Evolutionary conservation across 768 basidiomycete species (phyloP).

Genomic region (Boletus pseudo-olivaceus): DNA sequence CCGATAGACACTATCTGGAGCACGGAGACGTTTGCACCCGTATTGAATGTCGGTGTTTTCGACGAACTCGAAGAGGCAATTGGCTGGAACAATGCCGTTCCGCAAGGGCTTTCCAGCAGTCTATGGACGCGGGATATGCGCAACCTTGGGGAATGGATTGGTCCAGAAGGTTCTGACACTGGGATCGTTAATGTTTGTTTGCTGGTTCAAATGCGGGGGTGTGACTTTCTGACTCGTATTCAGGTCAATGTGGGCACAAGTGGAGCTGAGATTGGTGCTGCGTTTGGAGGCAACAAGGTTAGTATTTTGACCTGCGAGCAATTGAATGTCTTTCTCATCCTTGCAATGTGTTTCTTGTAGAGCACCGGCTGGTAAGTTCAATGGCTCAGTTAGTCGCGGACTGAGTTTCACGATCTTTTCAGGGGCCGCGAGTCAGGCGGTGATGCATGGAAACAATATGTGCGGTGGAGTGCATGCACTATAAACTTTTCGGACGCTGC

Average conservation of each 20-base stretch:
- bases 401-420: slow-evolving; percentile 19
- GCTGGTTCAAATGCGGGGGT: background rate
- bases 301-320: slow-evolving; percentile 12
- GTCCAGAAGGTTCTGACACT: slow-evolving; percentile 82
- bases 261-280: slow-evolving; percentile 77
- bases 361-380: slow-evolving; percentile 75
- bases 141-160: slow-evolving; percentile 88
- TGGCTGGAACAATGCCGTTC: slow-evolving; percentile 85
- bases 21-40: slow-evolving; percentile 85
- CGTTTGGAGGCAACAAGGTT: slow-evolving; percentile 94
- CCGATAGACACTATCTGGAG: slow-evolving; percentile 62
- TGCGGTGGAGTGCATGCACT: slow-evolving; percentile 89
- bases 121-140: slow-evolving; percentile 86
- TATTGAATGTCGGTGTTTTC: slow-evolving; percentile 82
- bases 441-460: slow-evolving; percentile 98
- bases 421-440: slow-evolving; percentile 97
- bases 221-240: slow-evolving; percentile 4
- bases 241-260: slow-evolving; percentile 67
- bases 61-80: slow-evolving; percentile 86
- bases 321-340: slow-evolving; percentile 12
- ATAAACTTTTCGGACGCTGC: slow-evolving; percentile 90
- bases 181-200: slow-evolving; percentile 86
- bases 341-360: slow-evolving; percentile 34
- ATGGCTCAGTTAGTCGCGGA: slow-evolving; percentile 8
- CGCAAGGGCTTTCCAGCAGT: slow-evolving; percentile 87